Conservation (phyloP, 2,329 filamentous ascomycete species). For the Penicillium expansum region DNA sequence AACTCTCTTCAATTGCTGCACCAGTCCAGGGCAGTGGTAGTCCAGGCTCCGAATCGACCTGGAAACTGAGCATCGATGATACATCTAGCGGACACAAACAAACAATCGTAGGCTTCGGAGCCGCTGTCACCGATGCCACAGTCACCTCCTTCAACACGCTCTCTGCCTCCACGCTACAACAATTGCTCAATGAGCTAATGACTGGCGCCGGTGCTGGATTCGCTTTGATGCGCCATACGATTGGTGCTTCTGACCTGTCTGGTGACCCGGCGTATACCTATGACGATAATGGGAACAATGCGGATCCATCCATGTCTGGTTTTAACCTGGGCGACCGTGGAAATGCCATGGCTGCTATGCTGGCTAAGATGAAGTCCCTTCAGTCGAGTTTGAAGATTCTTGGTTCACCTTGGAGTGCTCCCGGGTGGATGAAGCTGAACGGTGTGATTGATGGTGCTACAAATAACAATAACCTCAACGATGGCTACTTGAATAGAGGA, state of each 20-base stretch:
- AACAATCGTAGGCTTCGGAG: slow-evolving; percentile 37
- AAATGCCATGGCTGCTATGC: slow-evolving; percentile 37
- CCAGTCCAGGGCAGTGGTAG: slow-evolving; percentile 21
- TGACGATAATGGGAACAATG: slow-evolving; percentile 38
- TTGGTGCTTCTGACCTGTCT: slow-evolving; percentile 39
- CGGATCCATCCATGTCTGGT: slow-evolving; percentile 30
- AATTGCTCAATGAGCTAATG: slow-evolving; percentile 36
- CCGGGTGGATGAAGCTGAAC: slow-evolving; percentile 44
- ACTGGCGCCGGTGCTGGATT: slow-evolving; percentile 37
- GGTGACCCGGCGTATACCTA: slow-evolving; percentile 37
- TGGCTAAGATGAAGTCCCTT: slow-evolving; percentile 37
- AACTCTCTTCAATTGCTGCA: slow-evolving; percentile 21
- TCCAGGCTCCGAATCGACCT: slow-evolving; percentile 24
- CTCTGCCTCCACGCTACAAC: slow-evolving; percentile 27
- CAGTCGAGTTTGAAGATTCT: slow-evolving; percentile 37
- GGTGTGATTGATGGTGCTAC: slow-evolving; percentile 29
- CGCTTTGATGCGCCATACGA: slow-evolving; percentile 42
- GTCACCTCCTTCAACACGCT: slow-evolving; percentile 37
- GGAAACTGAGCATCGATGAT: slow-evolving; percentile 28
- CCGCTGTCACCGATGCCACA: slow-evolving; percentile 40
- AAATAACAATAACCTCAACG: slow-evolving; percentile 35
- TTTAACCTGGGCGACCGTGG: slow-evolving; percentile 37
- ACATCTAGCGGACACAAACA: slow-evolving; percentile 28
- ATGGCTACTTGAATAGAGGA: slow-evolving; percentile 25
- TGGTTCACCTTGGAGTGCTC: slow-evolving; percentile 39